These are phyloP conservation scores for Papilionanthe hybrid DNA, from an alignment of 116 monocot species.

Conservation along the genomic window DNA sequence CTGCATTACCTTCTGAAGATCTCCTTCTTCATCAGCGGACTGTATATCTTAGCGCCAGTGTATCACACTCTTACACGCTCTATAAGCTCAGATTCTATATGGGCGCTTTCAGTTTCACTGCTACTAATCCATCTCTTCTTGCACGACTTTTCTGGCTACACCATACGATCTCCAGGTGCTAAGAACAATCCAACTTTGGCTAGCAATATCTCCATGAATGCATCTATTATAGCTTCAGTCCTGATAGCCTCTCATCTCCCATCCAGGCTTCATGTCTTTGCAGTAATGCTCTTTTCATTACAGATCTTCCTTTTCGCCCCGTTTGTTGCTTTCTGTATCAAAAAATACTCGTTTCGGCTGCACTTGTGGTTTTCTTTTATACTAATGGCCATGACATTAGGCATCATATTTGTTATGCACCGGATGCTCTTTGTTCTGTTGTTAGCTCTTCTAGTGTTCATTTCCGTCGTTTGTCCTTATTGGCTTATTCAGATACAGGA, in stretches of 20 bases:
- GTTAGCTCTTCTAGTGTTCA: constrained; percentile 48
- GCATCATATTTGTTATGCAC: constrained; percentile 49
- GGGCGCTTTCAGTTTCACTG: constrained; percentile 62
- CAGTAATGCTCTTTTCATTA: constrained; percentile 72
- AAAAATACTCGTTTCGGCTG: constrained; percentile 47
- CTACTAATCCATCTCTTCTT: constrained; percentile 79
- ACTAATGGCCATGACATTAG: constrained; percentile 44
- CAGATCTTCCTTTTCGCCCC: constrained; percentile 88
- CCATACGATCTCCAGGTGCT: constrained; percentile 59
- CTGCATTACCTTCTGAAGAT: constrained; percentile 62
- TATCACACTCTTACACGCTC: constrained; percentile 83
- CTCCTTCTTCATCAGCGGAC: constrained; percentile 66
- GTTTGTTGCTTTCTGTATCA: constrained; percentile 60
- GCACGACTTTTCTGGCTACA: constrained; percentile 69
- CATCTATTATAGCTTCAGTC: constrained; percentile 79
- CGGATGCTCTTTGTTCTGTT: constrained; percentile 50
- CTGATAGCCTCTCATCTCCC: constrained; percentile 80
- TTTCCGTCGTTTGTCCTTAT: constrained; percentile 71
- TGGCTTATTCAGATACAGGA: constrained; percentile 95
- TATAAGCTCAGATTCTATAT: constrained; percentile 89
- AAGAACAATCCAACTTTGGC: constrained; percentile 52
- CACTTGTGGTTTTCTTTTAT: constrained; percentile 56
- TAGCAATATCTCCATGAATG: constrained; percentile 81
- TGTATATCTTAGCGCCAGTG: constrained; percentile 73
- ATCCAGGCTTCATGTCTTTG: constrained; percentile 90